phyloP scores from a whole-genome alignment of 129 eudicot species.

The Lactuca sativa region DNA sequence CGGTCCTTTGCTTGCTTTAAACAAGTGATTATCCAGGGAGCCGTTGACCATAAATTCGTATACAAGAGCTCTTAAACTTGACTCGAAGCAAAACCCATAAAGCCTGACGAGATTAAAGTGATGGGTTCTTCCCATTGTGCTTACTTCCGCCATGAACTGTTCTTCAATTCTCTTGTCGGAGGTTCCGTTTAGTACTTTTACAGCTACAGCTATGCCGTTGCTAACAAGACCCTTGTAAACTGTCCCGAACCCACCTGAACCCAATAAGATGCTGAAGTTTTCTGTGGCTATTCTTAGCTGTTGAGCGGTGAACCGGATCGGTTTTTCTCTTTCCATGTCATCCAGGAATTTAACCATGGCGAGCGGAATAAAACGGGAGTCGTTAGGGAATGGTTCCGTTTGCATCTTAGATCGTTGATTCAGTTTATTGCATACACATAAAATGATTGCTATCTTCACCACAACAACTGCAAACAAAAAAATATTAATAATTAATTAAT shows the following conservation, averaged over 20 bases:
- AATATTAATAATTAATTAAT: background rate
- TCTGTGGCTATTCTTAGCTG: slow-evolving; percentile 26
- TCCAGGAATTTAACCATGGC: slow-evolving; percentile 24
- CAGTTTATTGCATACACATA: background rate
- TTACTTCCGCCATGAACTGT: slow-evolving; percentile 37
- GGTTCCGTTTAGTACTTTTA: slow-evolving; percentile 28
- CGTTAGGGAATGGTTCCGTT: background rate
- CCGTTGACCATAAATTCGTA: slow-evolving; percentile 37
- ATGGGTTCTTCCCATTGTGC: slow-evolving; percentile 38
- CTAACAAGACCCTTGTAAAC: slow-evolving; percentile 32
- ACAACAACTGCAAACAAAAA: slow-evolving; percentile 2
- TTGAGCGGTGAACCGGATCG: slow-evolving; percentile 24
- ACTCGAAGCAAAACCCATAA: slow-evolving; percentile 33
- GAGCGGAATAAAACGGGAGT: slow-evolving; percentile 8
- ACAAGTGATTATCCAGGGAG: slow-evolving; percentile 26
- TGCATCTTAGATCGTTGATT: background rate
- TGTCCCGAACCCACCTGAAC: slow-evolving; percentile 35
- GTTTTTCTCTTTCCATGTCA: slow-evolving; percentile 34
- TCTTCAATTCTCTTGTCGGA: slow-evolving; percentile 22
- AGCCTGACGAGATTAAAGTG: slow-evolving; percentile 32
- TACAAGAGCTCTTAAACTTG: slow-evolving; percentile 30
- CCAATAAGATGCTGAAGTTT: slow-evolving; percentile 12
- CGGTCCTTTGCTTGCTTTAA: background rate
- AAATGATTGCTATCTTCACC: background rate
- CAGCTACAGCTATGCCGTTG: slow-evolving; percentile 11